Conservation (phyloP, 2,329 filamentous ascomycete genomes). For the Penicillium occitanis region DNA sequence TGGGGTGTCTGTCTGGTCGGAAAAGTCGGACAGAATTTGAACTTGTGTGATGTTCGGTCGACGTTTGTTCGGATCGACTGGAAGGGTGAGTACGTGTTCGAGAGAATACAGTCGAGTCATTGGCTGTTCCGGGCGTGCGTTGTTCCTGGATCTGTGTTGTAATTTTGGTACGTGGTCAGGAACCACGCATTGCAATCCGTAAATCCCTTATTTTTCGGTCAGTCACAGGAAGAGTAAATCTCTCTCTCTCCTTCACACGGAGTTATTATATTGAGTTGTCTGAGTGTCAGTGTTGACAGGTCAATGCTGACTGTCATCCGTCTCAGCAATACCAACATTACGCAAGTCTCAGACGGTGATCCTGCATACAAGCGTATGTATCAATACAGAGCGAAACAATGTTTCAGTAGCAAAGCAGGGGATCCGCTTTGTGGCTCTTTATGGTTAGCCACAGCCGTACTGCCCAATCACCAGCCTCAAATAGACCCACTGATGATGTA, state of each 20-base stretch:
- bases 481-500: not conserved
- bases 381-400: not conserved
- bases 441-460: constrained; percentile 4
- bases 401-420: constrained; percentile 8
- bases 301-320: not conserved
- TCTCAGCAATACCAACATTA: not conserved
- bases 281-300: not conserved
- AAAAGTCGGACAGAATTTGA: not conserved
- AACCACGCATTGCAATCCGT: not conserved
- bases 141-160: constrained; percentile 1
- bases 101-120: not conserved
- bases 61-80: not conserved
- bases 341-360: not conserved
- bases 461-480: not conserved
- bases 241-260: too few relatives aligned
- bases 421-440: constrained; percentile 9
- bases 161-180: not conserved
- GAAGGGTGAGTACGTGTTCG: not conserved
- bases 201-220: not conserved
- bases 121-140: not conserved
- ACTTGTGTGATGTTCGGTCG: constrained; percentile 1
- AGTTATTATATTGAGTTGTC: too few relatives aligned
- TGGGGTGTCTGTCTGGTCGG: not conserved
- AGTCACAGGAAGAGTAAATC: too few relatives aligned
- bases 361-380: not conserved